These are phyloP conservation scores for Tremellales sp. DNA, from an alignment of 1,284 basidiomycete species.

Conservation along the genomic window DNA sequence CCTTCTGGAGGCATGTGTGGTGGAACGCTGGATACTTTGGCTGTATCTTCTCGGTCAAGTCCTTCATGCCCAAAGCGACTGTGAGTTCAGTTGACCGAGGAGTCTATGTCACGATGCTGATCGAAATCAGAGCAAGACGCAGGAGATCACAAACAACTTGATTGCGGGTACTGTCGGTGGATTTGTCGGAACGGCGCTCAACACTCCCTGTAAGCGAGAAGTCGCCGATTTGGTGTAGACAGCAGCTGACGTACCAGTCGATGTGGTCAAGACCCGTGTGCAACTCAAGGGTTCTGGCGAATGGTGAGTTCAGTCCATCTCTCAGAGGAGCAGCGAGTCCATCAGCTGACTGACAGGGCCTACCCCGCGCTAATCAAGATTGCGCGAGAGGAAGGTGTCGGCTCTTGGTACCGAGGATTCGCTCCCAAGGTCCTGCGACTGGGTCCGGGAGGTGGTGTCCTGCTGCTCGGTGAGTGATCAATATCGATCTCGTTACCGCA, in stretches of 20 bases:
- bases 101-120: neutral
- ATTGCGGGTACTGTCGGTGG: conserved; percentile 86
- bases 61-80: conserved; percentile 75
- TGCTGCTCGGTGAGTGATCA: conserved; percentile 64
- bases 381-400: conserved; percentile 81
- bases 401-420: conserved; percentile 81
- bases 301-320: conserved; percentile 54
- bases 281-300: conserved; percentile 85
- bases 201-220: conserved; percentile 53
- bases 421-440: conserved; percentile 62
- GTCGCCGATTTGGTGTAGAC: conserved; percentile 6
- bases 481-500: neutral
- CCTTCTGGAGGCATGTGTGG: conserved; percentile 90
- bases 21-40: conserved; percentile 88
- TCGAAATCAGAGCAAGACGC: conserved; percentile 58
- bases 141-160: conserved; percentile 84
- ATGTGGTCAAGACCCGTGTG: conserved; percentile 96
- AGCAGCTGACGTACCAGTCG: conserved; percentile 24
- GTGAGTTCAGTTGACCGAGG: conserved; percentile 50
- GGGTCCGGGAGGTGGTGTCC: conserved; percentile 90
- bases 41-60: conserved; percentile 77
- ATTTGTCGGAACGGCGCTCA: conserved; percentile 66
- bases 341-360: conserved; percentile 15
- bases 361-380: conserved; percentile 64
- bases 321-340: neutral